Conservation (phyloP, 2,329 filamentous ascomycete species). For the Apiospora saccharicola region DNA sequence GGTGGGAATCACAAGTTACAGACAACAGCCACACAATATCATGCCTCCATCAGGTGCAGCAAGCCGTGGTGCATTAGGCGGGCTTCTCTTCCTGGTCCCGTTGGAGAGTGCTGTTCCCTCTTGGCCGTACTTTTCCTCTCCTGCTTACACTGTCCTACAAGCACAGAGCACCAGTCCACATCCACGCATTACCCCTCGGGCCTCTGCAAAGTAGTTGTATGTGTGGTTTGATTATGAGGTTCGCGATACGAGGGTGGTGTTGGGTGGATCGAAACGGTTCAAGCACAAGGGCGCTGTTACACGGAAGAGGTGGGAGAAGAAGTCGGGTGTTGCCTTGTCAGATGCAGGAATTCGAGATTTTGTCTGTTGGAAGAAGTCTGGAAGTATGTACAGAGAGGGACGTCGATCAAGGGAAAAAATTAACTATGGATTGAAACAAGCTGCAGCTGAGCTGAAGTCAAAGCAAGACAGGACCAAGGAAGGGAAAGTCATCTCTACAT, state of each 20-base stretch:
- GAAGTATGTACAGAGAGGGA: not conserved
- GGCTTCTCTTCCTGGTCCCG: not conserved
- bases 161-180: conserved; percentile 3
- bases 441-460: conserved; percentile 20
- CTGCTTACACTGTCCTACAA: conserved; percentile 11
- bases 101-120: not conserved
- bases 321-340: conserved; percentile 9
- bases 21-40: conserved; percentile 25
- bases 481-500: conserved; percentile 4
- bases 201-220: not conserved
- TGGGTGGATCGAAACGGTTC: conserved; percentile 3
- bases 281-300: conserved; percentile 14
- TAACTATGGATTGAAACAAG: conserved; percentile 16
- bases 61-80: conserved; percentile 27
- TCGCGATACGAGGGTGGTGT: conserved; percentile 8
- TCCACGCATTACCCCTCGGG: not conserved
- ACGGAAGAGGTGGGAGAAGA: not conserved
- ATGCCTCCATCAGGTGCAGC: conserved; percentile 29
- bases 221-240: not conserved
- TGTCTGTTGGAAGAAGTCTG: not conserved
- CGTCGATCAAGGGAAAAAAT: not conserved
- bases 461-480: conserved; percentile 14
- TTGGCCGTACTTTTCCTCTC: not conserved
- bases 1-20: conserved; percentile 26
- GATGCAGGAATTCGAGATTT: conserved; percentile 16